Percentiles rank a stretch among this genome's conserved stretches.
Evolutionary conservation across 768 basidiomycete species (phyloP).

Genomic region (Clathrus columnatus): DNA sequence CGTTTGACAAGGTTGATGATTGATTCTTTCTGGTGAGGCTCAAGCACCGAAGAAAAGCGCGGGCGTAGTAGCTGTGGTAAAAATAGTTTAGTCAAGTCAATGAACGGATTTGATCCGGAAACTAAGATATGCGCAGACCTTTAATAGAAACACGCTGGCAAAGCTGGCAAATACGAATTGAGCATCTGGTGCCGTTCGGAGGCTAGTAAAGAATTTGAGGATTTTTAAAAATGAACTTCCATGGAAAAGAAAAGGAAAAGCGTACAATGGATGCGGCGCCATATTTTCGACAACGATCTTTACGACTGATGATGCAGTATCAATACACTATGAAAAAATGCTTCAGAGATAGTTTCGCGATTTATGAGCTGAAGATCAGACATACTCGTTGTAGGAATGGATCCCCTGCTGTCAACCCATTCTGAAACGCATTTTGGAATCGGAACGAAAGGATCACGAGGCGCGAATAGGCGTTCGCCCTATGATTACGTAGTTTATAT

Average conservation of each 20-base stretch:
- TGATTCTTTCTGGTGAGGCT: conserved; percentile 10
- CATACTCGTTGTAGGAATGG: conserved; percentile 7
- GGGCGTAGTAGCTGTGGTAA: conserved; percentile 16
- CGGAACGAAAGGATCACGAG: conserved; percentile 20
- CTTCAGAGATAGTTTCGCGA: neutral
- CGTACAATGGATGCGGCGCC: conserved; percentile 12
- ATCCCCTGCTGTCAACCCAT: conserved; percentile 9
- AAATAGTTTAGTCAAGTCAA: neutral
- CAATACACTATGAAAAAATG: conserved; percentile 5
- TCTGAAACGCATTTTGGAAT: conserved; percentile 20
- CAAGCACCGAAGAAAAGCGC: conserved; percentile 12
- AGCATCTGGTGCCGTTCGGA: conserved; percentile 18
- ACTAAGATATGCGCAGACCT: conserved; percentile 9
- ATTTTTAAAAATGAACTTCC: conserved; percentile 46
- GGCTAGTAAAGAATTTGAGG: conserved; percentile 19
- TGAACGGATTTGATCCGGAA: neutral
- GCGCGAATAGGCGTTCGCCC: conserved; percentile 18
- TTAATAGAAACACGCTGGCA: conserved; percentile 18
- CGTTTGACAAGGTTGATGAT: conserved; percentile 15
- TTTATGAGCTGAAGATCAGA: conserved; percentile 31
- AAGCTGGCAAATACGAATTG: conserved; percentile 21
- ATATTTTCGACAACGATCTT: conserved; percentile 13
- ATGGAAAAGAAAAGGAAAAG: conserved; percentile 12
- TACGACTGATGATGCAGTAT: conserved; percentile 26
- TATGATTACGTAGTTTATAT: neutral